Base-by-base conservation (phyloP, 1,139 yeast species). In the Scheffersomyces lignicola region DNA sequence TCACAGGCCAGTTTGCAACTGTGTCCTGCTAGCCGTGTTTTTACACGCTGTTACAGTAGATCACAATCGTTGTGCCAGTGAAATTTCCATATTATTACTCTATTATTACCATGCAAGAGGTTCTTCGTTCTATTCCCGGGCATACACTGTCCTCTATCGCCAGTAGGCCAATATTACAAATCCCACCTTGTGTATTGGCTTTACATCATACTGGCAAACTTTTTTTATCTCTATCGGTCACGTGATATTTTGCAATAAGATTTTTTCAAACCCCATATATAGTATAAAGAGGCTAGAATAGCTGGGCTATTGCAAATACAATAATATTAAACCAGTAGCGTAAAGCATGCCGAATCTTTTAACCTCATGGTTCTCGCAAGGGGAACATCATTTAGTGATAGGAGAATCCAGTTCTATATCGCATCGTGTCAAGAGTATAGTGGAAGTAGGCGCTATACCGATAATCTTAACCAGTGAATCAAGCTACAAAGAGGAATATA, bases 381-480 rank as follows among this genome's bases (percentile, higher is more conserved):
- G 65, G 15, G 86, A 83, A 48, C 60, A 61, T 1, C 86, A 81
- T 46, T 58, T 87, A 27, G 69, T 88, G 2, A 59, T 85, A 7
- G 95, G 95, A 1, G 52, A 44, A 13, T 32, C 71, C 2, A 65
- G 83, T 3, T 69, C 78, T 15, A 63, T 81, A 1, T 56, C 65
- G n/a, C 62, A 68, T 24, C 67, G 95, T 41, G 64, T 76, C 12
- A 64, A 62, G 26, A 56, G 73, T 11, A 65, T 81, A 5, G 47
- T 74, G 14, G 73, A 69, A 25, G 58, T 78, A 14, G 86, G 88
- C 8, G 90, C 88, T 2, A 49, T 38, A 3, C 80, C 86, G 2
- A 62, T 80, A 1, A 57, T 82, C 11, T 58, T 83, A 12, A 61
- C 41, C 33, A 45, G 35, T 26, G 47, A 23, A 32, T 42, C 47